Evolutionary conservation across 306 rosid genomes (phyloP).

Genomic region (Boehmeria nivea): DNA sequence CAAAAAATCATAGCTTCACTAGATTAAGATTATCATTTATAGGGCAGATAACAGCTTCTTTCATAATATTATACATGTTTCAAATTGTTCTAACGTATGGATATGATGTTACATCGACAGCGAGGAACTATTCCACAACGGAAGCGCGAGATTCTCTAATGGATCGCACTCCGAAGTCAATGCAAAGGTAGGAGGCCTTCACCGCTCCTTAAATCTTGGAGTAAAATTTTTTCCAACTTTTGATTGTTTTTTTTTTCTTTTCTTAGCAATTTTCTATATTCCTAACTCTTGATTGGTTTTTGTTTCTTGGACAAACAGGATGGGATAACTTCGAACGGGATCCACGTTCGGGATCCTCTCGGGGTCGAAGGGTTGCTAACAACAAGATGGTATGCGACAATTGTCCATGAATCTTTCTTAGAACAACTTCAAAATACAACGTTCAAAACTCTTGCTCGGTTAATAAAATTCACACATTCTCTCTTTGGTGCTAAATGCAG

Average conservation of each 20-base stretch:
- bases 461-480: too few species aligned
- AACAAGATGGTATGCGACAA: slow-evolving; percentile 57
- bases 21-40: too few species aligned
- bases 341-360: slow-evolving; percentile 94
- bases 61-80: not conserved
- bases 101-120: slow-evolving; percentile 29
- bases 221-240: not conserved
- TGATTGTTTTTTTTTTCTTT: too few species aligned
- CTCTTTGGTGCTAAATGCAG: too few species aligned
- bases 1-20: too few species aligned
- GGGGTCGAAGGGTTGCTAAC: slow-evolving; percentile 95
- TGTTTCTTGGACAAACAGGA: slow-evolving; percentile 39
- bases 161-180: slow-evolving; percentile 82
- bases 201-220: not conserved
- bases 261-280: not conserved
- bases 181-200: slow-evolving; percentile 52
- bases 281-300: slow-evolving; percentile 11
- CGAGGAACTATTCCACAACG: slow-evolving; percentile 84
- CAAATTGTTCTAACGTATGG: not conserved
- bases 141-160: slow-evolving; percentile 67
- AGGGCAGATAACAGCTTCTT: not conserved
- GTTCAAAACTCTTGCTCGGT: too few species aligned
- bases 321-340: slow-evolving; percentile 69
- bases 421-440: too few species aligned
- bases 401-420: slow-evolving; percentile 5